These are phyloP conservation scores for Periconia sp. DNA, from an alignment of 2,329 filamentous ascomycete genomes.

Conservation along the genomic window DNA sequence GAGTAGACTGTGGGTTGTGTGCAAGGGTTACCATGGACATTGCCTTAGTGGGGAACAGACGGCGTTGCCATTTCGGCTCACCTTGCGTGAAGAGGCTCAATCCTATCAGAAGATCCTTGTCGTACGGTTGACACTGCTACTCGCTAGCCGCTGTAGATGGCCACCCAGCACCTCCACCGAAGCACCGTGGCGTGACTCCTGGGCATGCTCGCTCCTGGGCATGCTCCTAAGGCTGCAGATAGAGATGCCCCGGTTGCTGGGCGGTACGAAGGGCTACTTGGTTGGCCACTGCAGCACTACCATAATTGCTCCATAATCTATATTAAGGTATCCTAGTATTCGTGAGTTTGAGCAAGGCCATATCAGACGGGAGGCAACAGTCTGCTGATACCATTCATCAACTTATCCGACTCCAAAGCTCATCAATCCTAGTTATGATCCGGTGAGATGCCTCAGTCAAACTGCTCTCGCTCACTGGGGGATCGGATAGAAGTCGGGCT, in stretches of 20 bases:
- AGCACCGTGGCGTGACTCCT: not conserved
- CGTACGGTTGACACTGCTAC: not conserved
- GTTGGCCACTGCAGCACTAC: not conserved
- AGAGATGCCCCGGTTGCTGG: not conserved
- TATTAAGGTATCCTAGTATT: not conserved
- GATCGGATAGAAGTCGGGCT: not conserved
- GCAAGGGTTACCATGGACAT: not conserved
- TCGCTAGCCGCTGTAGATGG: not conserved
- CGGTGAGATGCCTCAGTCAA: not conserved
- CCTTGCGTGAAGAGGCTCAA: not conserved
- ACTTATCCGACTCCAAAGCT: not conserved
- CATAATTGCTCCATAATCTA: not conserved
- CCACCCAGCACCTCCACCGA: not conserved
- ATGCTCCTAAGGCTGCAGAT: not conserved
- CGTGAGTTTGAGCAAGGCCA: not conserved
- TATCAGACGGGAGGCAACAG: not conserved
- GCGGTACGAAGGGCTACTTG: slow-evolving; percentile 1
- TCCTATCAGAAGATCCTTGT: not conserved
- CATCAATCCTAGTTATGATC: not conserved
- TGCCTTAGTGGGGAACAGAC: not conserved
- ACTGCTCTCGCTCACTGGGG: slow-evolving; percentile 1
- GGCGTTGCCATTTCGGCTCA: not conserved
- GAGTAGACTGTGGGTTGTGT: not conserved
- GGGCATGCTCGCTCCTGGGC: too few relatives aligned
- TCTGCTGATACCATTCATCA: not conserved